Evolutionary conservation across 2,329 filamentous ascomycete genomes (phyloP), one percentile per base, ranked within the genome.

Genomic region (Penicillium sp.): DNA sequence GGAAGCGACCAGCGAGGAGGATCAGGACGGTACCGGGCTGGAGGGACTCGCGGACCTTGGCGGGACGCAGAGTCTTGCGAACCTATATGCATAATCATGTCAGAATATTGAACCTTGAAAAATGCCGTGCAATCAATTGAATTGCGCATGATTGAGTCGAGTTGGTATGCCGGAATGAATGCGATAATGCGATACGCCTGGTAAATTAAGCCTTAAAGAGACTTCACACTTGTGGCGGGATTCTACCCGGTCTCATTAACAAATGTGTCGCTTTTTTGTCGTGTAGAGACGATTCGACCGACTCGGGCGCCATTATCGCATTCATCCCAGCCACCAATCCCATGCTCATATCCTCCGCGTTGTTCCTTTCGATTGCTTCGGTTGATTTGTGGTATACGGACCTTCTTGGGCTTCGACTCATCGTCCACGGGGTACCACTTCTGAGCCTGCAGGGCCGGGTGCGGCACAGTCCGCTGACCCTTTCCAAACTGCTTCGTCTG

Each of bases 391-490:
- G 61, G 62, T 64, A 63, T 71, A 89, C 92, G 85, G 86, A 99
- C 94, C 90, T 95, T 93, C 87, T 92, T 96, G 75, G 87, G 85
- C 81, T 89, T 82, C 78, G 85, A 77, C 77, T 93, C 89, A 81
- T 97, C 93, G 80, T 95, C 89, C 77, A 91, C 90, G 79, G 92
- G 90, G 84, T 99, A 99, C 91, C 93, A 99, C 85, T 97, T 97
- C 85, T 90, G 87, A 75, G 93, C 93, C 90, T 95, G 96, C 81
- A 96, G 87, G 77, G 85, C 84, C 80, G 84, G 80, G 81, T 89
- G 86, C 79, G 90, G 92, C 80, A 97, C 88, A 80, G 89, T 85
- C 84, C 93, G 88, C 83, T 90, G 89, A 82, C 90, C 90, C 87
- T 94, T 94, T 84, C 92, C 92, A 86, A 96, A 97, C 85, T 89